Evolutionary conservation across 208 protist genomes (phyloP).

Genomic region (Trypanosomatidae sp.): DNA sequence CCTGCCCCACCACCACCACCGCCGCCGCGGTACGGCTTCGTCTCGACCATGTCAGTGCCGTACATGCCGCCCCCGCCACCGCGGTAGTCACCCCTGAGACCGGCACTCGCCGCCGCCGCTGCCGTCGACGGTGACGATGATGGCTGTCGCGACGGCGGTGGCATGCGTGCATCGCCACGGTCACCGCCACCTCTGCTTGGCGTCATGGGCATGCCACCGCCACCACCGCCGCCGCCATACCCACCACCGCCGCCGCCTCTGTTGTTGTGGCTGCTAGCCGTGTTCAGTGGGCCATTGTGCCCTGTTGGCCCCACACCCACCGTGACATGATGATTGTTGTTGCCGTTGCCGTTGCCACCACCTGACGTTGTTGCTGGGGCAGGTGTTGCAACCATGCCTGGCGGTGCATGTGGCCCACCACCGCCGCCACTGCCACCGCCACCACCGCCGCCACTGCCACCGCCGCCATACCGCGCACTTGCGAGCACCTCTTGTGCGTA

Average conservation of each 20-base stretch:
- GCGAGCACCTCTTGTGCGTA: constrained; percentile 18
- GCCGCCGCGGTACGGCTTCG: too few species aligned
- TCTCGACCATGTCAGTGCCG: too few species aligned
- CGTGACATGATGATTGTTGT: constrained; percentile 4
- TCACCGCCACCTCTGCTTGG: not conserved
- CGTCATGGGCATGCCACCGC: not conserved
- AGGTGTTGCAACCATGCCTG: too few species aligned
- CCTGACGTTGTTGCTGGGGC: too few species aligned
- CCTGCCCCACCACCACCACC: too few species aligned
- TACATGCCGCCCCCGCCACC: too few species aligned
- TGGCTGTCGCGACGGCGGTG: too few species aligned
- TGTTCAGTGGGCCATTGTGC: constrained; percentile 2
- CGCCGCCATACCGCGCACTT: constrained; percentile 4
- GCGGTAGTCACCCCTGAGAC: too few species aligned
- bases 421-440: constrained; percentile 1
- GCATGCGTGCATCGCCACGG: not conserved
- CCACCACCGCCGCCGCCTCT: not conserved
- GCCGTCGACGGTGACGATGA: too few species aligned
- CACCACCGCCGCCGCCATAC: not conserved
- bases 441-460: constrained; percentile 2
- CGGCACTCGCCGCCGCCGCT: too few species aligned
- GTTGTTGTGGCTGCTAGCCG: constrained; percentile 1
- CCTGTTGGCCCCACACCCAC: constrained; percentile 4
- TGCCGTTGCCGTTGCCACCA: not conserved
- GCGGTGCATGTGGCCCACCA: not conserved